Evolutionary conservation across 495 filamentous ascomycete species (phyloP), one percentile per base, ranked within the genome.

Genomic region (Aspergillus taichungensis): DNA sequence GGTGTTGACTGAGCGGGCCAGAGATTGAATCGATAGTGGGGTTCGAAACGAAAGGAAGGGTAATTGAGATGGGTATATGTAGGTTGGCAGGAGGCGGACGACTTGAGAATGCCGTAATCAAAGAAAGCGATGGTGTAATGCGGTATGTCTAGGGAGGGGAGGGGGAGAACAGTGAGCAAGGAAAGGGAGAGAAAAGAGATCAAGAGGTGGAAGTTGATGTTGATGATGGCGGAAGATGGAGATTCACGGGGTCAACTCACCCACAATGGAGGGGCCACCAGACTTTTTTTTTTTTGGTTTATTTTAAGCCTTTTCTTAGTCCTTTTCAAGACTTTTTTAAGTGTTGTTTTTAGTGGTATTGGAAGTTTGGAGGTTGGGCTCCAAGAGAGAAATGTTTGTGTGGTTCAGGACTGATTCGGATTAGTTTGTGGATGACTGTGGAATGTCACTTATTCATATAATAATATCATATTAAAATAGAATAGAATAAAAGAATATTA

Each of bases 21-120:
- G n/a, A 34, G 34, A 13, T 30, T 43, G 13, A 34, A 27, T 12
- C 13, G 18, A 12, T 43, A n/a, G 32, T 32, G 32, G 42, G 32
- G 41, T 43, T 27, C 13, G 9, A 18, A 24, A 24, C 18, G 18
- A 24, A 24, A 24, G 18, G 18, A 24, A 24, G 18, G 18, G 18
- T 24, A 24, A 24, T 24, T 34, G 12, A 7, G 18, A 13, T 13
- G 6, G 8, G 8, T 30, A 8, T 8, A 43, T 37, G 8, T 43
- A 31, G 37, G 27, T 13, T 13, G 45, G 12, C 18, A 47, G 33
- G 8, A 29, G 31, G 31, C 45, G 45, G 18, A 47, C 53, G 46
- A 42, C 45, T 53, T 34, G 44, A 45, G 14, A 56, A 56, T 53
- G 44, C 54, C 47, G 54, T 50, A 51, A 56, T 53, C 37, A 32